phyloP scores from a whole-genome alignment of 768 basidiomycete species.

The Russula sp. region DNA sequence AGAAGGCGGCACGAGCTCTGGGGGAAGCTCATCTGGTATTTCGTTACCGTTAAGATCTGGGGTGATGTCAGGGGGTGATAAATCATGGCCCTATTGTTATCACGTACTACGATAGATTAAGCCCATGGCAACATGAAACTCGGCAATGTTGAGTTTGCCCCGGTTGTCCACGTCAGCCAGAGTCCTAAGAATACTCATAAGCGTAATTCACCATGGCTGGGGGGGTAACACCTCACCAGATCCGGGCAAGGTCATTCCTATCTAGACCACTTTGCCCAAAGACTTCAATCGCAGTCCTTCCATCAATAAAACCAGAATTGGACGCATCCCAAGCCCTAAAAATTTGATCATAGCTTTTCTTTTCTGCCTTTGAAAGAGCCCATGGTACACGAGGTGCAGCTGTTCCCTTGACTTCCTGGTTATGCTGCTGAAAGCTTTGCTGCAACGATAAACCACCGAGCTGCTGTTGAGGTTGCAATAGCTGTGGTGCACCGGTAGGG shows the following conservation, averaged over 20 bases:
- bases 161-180: conserved; percentile 90
- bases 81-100: background rate
- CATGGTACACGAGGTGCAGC: conserved; percentile 69
- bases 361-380: conserved; percentile 82
- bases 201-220: conserved; percentile 3
- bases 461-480: conserved; percentile 45
- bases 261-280: conserved; percentile 90
- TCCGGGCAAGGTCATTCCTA: conserved; percentile 83
- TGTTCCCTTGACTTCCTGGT: conserved; percentile 63
- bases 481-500: conserved; percentile 55
- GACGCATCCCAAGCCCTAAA: conserved; percentile 94
- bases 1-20: conserved; percentile 89
- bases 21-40: conserved; percentile 79
- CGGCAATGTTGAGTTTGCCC: conserved; percentile 90
- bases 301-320: conserved; percentile 77
- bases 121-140: conserved; percentile 98
- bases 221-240: conserved; percentile 58
- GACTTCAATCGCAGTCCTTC: conserved; percentile 79
- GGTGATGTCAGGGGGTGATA: background rate
- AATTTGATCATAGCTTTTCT: conserved; percentile 94
- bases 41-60: conserved; percentile 87
- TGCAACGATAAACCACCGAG: conserved; percentile 52
- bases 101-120: conserved; percentile 89
- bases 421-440: conserved; percentile 84
- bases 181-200: conserved; percentile 45